phyloP scores from a whole-genome alignment of 495 filamentous ascomycete species.

The Aspergillus campestris region DNA sequence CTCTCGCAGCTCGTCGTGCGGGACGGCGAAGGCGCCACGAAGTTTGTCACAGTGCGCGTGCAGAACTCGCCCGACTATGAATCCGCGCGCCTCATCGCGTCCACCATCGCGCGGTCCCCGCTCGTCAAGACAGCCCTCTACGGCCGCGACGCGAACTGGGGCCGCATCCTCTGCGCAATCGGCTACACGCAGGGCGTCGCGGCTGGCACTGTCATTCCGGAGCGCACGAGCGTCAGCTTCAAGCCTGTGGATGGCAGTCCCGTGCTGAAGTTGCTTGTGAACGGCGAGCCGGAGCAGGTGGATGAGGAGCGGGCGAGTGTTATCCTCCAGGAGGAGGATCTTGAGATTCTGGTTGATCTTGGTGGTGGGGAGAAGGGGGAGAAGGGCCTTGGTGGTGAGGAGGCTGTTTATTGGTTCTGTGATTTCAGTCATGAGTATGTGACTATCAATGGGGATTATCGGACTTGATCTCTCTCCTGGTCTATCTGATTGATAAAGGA shows the following conservation, averaged over 20 bases:
- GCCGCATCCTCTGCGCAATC: constrained; percentile 89
- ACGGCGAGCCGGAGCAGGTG: constrained; percentile 88
- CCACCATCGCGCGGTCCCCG: constrained; percentile 84
- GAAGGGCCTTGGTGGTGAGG: constrained; percentile 55
- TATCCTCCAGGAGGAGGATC: constrained; percentile 79
- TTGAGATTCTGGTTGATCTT: constrained; percentile 70
- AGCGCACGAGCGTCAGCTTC: constrained; percentile 87
- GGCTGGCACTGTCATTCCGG: constrained; percentile 60
- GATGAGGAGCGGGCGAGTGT: constrained; percentile 79
- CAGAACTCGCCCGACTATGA: constrained; percentile 58
- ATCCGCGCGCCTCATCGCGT: constrained; percentile 63
- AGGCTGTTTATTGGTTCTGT: constrained; percentile 88
- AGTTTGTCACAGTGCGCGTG: constrained; percentile 93
- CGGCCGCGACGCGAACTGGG: constrained; percentile 97
- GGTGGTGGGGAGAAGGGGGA: constrained; percentile 38
- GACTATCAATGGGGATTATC: constrained; percentile 88
- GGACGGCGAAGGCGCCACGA: constrained; percentile 96
- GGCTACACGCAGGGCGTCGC: constrained; percentile 72
- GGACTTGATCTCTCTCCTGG: constrained; percentile 44
- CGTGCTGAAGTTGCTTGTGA: constrained; percentile 74
- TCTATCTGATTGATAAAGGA: not conserved
- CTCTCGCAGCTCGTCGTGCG: constrained; percentile 89
- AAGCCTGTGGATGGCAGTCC: constrained; percentile 75
- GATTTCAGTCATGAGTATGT: constrained; percentile 98
- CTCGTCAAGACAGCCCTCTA: constrained; percentile 97